Evolutionary conservation across 306 rosid genomes (phyloP).

Genomic region (Pachyrhizus erosus): DNA sequence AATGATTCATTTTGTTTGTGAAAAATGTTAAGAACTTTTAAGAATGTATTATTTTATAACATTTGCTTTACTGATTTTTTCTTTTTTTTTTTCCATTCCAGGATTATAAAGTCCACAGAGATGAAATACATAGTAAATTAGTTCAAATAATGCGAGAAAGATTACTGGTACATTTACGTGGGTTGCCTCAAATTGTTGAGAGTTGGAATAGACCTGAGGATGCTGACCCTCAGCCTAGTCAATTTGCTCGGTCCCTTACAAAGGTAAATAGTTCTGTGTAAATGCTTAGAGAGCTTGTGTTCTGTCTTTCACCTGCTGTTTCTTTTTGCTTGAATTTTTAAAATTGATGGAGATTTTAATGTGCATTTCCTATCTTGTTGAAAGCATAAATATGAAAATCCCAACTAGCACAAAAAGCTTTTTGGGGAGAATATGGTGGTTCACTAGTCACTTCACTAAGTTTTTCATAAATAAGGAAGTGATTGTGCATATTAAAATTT

Average conservation of each 20-base stretch:
- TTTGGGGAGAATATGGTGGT: background rate
- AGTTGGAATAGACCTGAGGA: slow-evolving; percentile 97
- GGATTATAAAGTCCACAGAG: slow-evolving; percentile 96
- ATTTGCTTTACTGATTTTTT: slow-evolving; percentile 32
- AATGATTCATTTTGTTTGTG: slow-evolving; percentile 28
- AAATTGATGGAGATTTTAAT: background rate
- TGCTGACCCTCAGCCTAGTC: slow-evolving; percentile 92
- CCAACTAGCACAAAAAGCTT: background rate
- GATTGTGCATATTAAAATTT: background rate
- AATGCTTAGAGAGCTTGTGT: slow-evolving; percentile 19
- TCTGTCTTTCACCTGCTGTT: background rate
- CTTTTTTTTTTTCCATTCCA: slow-evolving; percentile 47
- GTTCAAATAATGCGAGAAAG: slow-evolving; percentile 99
- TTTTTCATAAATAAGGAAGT: background rate
- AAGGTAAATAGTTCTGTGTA: slow-evolving; percentile 61
- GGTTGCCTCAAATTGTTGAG: slow-evolving; percentile 95
- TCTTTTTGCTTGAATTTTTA: slow-evolving; percentile 5
- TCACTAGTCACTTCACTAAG: background rate
- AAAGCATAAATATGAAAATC: background rate
- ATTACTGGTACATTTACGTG: slow-evolving; percentile 86
- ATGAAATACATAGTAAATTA: slow-evolving; percentile 95
- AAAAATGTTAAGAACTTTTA: slow-evolving; percentile 10
- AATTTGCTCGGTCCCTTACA: slow-evolving; percentile 93
- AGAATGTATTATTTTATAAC: slow-evolving; percentile 29
- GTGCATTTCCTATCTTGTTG: slow-evolving; percentile 3